phyloP scores from a whole-genome alignment of 768 basidiomycete genomes.

The Kwoniella botswanensis region DNA sequence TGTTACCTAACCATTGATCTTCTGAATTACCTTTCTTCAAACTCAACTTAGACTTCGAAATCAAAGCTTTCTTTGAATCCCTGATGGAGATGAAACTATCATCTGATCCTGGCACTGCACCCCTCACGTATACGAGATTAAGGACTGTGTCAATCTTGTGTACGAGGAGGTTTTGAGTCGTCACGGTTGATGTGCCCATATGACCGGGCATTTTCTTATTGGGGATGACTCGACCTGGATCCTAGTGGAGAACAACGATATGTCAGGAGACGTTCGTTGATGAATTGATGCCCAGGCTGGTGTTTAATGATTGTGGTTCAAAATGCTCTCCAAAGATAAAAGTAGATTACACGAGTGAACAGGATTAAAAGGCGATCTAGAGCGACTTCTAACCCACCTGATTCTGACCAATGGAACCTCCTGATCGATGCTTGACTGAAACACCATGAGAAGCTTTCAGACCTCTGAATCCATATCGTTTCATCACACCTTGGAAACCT shows the following conservation, averaged over 20 bases:
- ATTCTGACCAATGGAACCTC: constrained; percentile 91
- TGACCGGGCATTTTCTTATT: constrained; percentile 99
- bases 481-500: constrained; percentile 97
- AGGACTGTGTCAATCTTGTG: constrained; percentile 83
- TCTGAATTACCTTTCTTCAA: constrained; percentile 51
- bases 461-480: constrained; percentile 91
- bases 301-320: background rate
- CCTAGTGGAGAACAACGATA: constrained; percentile 62
- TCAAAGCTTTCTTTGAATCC: constrained; percentile 90
- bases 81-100: constrained; percentile 81
- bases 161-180: constrained; percentile 85
- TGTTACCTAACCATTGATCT: constrained; percentile 56
- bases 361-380: background rate
- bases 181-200: constrained; percentile 81
- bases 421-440: constrained; percentile 88
- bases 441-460: constrained; percentile 93
- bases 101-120: constrained; percentile 88
- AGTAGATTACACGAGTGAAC: background rate
- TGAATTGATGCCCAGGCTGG: background rate
- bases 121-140: constrained; percentile 87
- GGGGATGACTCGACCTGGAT: constrained; percentile 93
- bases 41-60: constrained; percentile 69
- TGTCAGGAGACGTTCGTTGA: constrained; percentile 18
- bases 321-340: background rate
- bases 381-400: constrained; percentile 66